Conservation (phyloP, 805 yeast species). For the Saccharomycopsis sp. region DNA sequence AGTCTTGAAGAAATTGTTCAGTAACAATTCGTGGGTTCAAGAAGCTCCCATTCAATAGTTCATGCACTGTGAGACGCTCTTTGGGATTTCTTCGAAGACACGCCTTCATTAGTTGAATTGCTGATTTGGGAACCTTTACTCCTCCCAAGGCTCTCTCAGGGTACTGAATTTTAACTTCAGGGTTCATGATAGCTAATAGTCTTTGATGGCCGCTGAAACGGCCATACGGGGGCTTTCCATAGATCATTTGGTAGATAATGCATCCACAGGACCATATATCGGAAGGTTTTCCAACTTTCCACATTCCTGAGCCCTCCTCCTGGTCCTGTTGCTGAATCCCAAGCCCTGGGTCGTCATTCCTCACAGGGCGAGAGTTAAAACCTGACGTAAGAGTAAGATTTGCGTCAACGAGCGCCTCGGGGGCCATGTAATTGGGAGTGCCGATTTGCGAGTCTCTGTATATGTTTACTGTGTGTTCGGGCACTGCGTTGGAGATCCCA, state of each 20-base stretch:
- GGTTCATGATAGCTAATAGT: constrained; percentile 78
- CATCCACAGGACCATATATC: constrained; percentile 99
- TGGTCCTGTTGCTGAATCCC: constrained; percentile 27
- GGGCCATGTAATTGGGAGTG: constrained; percentile 97
- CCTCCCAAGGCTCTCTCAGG: constrained; percentile 59
- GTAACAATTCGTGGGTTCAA: constrained; percentile 71
- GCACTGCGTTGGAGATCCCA: constrained; percentile 92
- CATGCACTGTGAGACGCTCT: constrained; percentile 56
- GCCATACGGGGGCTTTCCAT: constrained; percentile 89
- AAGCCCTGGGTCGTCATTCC: too few relatives aligned
- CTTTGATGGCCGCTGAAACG: constrained; percentile 69
- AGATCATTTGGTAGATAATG: constrained; percentile 90
- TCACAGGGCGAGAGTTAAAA: constrained; percentile 20
- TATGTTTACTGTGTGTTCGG: constrained; percentile 84
- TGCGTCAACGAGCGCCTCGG: constrained; percentile 78
- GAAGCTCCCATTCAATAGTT: constrained; percentile 57
- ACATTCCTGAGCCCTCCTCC: constrained; percentile 27
- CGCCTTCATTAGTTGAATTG: constrained; percentile 61
- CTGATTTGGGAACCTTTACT: constrained; percentile 57
- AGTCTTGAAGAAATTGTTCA: constrained; percentile 55
- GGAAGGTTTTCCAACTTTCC: constrained; percentile 90
- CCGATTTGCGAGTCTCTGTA: constrained; percentile 90
- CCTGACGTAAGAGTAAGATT: constrained; percentile 23
- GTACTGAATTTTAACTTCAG: constrained; percentile 62
- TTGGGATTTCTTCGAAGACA: constrained; percentile 70